These are phyloP conservation scores for Volvariella surrecta DNA, from an alignment of 1,284 basidiomycete species.

Conservation along the genomic window DNA sequence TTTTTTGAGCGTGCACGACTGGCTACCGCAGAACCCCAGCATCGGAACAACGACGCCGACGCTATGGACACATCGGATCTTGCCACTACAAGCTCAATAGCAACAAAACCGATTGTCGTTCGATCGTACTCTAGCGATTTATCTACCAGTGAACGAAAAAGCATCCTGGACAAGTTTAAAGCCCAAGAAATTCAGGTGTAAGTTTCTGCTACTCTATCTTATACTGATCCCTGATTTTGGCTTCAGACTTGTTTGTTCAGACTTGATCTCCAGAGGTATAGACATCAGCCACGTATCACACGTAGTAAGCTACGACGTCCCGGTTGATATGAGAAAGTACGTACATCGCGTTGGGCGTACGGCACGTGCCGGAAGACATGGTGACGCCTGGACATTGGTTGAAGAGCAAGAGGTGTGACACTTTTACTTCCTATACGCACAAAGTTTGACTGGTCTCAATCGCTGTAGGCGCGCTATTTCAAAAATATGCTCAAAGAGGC, in stretches of 20 bases:
- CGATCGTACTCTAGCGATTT: conserved; percentile 88
- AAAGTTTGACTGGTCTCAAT: too few species aligned
- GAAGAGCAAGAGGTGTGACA: conserved; percentile 84
- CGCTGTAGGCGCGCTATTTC: conserved; percentile 77
- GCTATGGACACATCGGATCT: conserved; percentile 7
- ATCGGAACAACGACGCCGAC: background rate
- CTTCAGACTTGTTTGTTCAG: conserved; percentile 83
- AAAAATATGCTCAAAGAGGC: conserved; percentile 78
- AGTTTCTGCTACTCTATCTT: conserved; percentile 18
- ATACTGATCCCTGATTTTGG: conserved; percentile 1
- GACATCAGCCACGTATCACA: conserved; percentile 89
- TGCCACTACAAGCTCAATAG: too few species aligned
- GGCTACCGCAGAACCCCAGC: conserved; percentile 4
- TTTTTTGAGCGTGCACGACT: conserved; percentile 64
- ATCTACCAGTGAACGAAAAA: conserved; percentile 61
- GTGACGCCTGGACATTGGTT: conserved; percentile 90
- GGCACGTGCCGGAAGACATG: conserved; percentile 81
- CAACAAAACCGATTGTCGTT: conserved; percentile 29
- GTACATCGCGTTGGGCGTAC: conserved; percentile 95
- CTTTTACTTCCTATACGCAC: background rate
- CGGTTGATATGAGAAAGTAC: conserved; percentile 96
- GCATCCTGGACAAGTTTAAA: conserved; percentile 77
- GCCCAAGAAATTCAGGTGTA: conserved; percentile 79
- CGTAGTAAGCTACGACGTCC: conserved; percentile 92
- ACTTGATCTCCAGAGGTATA: conserved; percentile 94